Evolutionary conservation across 1,139 yeast species (phyloP).

Genomic region (Yamadazyma pseudoaaseri): DNA sequence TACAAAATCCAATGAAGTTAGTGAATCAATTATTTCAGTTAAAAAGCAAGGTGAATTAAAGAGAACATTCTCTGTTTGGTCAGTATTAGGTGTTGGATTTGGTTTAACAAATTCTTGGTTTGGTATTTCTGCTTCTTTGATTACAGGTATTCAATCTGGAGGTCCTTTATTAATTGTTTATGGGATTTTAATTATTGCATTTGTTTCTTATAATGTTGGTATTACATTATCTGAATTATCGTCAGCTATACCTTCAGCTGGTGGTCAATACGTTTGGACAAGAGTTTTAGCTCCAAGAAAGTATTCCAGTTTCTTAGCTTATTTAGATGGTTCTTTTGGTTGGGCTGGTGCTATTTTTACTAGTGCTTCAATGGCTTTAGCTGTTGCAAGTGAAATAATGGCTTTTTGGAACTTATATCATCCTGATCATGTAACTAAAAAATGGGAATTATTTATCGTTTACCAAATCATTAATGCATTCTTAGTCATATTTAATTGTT

Average conservation of each 20-base stretch:
- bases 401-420: constrained; percentile 50
- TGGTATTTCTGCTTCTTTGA: constrained; percentile 63
- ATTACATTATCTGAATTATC: constrained; percentile 49
- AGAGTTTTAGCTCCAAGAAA: constrained; percentile 51
- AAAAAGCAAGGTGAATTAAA: constrained; percentile 32
- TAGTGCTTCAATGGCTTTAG: constrained; percentile 52
- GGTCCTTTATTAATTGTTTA: constrained; percentile 69
- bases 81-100: constrained; percentile 65
- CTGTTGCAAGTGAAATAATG: constrained; percentile 47
- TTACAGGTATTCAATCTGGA: constrained; percentile 63
- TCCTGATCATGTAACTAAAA: constrained; percentile 39
- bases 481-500: constrained; percentile 36
- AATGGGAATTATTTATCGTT: constrained; percentile 54
- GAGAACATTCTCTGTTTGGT: constrained; percentile 51
- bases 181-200: constrained; percentile 64
- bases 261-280: constrained; percentile 65
- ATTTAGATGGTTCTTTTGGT: constrained; percentile 54
- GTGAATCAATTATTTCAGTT: constrained; percentile 6
- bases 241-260: constrained; percentile 55
- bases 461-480: constrained; percentile 40
- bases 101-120: constrained; percentile 73
- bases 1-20: constrained; percentile 8
- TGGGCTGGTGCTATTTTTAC: constrained; percentile 61
- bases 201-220: constrained; percentile 39
- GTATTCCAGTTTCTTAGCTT: constrained; percentile 47